These are phyloP conservation scores for Lasiosphaeria miniovina DNA, from an alignment of 495 filamentous ascomycete genomes.

Conservation along the genomic window DNA sequence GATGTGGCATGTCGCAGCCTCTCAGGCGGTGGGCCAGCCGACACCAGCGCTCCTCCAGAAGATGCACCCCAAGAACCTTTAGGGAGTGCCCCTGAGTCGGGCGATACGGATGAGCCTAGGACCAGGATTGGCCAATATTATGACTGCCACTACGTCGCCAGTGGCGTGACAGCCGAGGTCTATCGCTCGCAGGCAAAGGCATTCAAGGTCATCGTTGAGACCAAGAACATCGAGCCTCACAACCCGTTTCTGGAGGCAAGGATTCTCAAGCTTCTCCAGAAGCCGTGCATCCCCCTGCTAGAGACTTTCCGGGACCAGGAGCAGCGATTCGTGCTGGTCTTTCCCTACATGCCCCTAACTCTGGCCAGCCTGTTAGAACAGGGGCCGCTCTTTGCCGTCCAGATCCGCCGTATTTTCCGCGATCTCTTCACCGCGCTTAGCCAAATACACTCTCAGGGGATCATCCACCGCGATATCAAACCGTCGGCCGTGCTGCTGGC, in stretches of 20 bases:
- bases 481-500: slow-evolving; percentile 82
- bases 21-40: neutral
- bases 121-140: slow-evolving; percentile 67
- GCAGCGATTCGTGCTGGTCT: slow-evolving; percentile 69
- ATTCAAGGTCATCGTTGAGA: slow-evolving; percentile 84
- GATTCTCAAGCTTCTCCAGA: slow-evolving; percentile 56
- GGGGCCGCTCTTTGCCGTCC: slow-evolving; percentile 35
- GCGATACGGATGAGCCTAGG: slow-evolving; percentile 34
- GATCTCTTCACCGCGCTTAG: slow-evolving; percentile 71
- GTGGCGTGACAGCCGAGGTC: slow-evolving; percentile 79
- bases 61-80: neutral
- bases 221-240: slow-evolving; percentile 71
- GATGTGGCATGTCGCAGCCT: slow-evolving; percentile 29
- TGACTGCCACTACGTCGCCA: slow-evolving; percentile 65
- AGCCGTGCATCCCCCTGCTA: slow-evolving; percentile 59
- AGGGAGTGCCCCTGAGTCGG: neutral
- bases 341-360: slow-evolving; percentile 76
- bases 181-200: slow-evolving; percentile 63
- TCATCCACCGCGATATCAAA: slow-evolving; percentile 94
- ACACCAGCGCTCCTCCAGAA: neutral
- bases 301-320: slow-evolving; percentile 69
- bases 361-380: slow-evolving; percentile 60
- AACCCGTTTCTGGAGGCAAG: slow-evolving; percentile 72
- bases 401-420: slow-evolving; percentile 50
- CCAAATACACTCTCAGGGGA: slow-evolving; percentile 66